Evolutionary conservation across 2,329 filamentous ascomycete genomes (phyloP), one percentile per base, ranked within the genome.

Genomic region (Fusarium mangiferae): DNA sequence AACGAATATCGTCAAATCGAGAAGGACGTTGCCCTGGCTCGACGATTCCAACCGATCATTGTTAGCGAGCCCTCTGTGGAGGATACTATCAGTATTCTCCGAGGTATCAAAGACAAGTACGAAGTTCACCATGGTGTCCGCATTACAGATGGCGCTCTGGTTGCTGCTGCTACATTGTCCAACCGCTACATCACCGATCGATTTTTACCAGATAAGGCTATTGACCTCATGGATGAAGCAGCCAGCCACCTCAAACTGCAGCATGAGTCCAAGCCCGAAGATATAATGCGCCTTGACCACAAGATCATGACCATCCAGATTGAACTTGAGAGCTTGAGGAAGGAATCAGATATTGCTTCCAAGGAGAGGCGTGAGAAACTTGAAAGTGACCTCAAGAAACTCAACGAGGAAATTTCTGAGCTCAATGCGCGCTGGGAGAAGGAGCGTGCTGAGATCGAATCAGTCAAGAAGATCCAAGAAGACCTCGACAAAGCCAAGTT

Each of bases 271-370:
- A 98, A 98, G 78, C 96, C 96, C 1, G 96, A 98, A 76, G 91
- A 96, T 14, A 98, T 99, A 39, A 94, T 97, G 84, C 91, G 93
- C 57, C 89, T 98, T 4, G 96, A 98, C 78, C 93, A 97, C 70
- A 94, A 95, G 78, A 98, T 98, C 68, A 97, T 98, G 90, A 98
- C 96, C 0, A 94, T 98, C 20, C 96, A 98, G 80, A 98, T 99
- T 72, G 96, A 99, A 81, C 87, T 98, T 2, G 96, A 98, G 81
- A 98, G 95, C 70, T 84, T 99, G 46, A 90, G 96, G 57, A 98
- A 98, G 78, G 96, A 99, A 82, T 97, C 92, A 17, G 96, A 99
- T 76, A 88, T 98, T 55, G 92, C 93, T 24, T 98, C 95, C 80
- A 92, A 91, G 75, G 96, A 98, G 82, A 90, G 96, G 24, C 89